Percentiles rank a stretch among this genome's conserved stretches.
phyloP scores from a whole-genome alignment of 495 filamentous ascomycete species.

The Penicillium lagena region DNA sequence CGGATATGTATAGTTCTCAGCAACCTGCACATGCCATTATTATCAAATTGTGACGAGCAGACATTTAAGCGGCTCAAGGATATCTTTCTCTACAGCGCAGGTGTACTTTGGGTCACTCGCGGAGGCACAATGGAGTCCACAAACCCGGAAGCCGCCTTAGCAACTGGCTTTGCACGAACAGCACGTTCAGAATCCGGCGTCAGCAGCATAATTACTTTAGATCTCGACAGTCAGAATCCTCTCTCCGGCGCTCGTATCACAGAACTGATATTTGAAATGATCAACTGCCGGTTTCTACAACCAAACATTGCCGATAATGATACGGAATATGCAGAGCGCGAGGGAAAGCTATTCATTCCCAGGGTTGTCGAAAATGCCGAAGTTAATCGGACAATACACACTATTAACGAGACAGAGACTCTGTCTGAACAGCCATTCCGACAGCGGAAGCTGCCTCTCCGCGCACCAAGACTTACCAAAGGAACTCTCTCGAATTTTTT shows the following conservation, averaged over 20 bases:
- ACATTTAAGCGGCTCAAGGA: slow-evolving; percentile 13
- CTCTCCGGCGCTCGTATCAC: background rate
- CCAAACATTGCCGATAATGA: slow-evolving; percentile 1
- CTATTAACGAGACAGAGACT: background rate
- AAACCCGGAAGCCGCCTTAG: slow-evolving; percentile 16
- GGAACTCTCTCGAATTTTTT: background rate
- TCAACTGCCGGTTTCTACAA: slow-evolving; percentile 8
- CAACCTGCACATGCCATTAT: background rate
- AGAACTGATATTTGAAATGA: slow-evolving; percentile 7
- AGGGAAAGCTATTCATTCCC: slow-evolving; percentile 14
- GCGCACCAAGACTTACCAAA: background rate
- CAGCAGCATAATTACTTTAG: slow-evolving; percentile 18
- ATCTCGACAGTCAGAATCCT: slow-evolving; percentile 12
- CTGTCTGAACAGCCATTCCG: slow-evolving; percentile 7
- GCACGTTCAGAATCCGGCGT: slow-evolving; percentile 24
- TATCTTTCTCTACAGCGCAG: slow-evolving; percentile 13
- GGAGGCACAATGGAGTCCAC: slow-evolving; percentile 10
- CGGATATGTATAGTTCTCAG: slow-evolving; percentile 21
- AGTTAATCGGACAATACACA: slow-evolving; percentile 4
- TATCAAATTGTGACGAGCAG: slow-evolving; percentile 1
- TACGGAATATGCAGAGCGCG: slow-evolving; percentile 18
- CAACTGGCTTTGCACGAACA: slow-evolving; percentile 22
- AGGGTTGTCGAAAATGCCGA: slow-evolving; percentile 11
- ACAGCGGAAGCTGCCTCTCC: slow-evolving; percentile 3
- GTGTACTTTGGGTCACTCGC: slow-evolving; percentile 22